These are phyloP conservation scores for Citrus cavaleriei DNA, from an alignment of 345 rosid genomes.

Conservation along the genomic window DNA sequence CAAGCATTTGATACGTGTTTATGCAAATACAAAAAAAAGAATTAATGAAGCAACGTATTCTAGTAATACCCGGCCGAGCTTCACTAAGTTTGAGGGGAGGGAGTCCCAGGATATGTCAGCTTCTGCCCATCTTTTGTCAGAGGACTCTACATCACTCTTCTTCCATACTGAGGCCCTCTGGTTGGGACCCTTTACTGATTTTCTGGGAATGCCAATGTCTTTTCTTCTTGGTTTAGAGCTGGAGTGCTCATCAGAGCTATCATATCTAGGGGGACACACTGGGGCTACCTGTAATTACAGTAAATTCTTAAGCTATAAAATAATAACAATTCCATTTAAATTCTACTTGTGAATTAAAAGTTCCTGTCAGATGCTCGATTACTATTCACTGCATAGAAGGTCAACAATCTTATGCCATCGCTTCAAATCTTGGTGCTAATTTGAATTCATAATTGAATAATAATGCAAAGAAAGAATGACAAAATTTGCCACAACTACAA, in stretches of 20 bases:
- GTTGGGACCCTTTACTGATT: conserved; percentile 24
- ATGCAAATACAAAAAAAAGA: neutral
- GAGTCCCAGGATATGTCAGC: conserved; percentile 45
- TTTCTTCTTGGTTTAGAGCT: conserved; percentile 27
- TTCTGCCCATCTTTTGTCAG: conserved; percentile 27
- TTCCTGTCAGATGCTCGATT: neutral
- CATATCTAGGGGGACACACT: conserved; percentile 16
- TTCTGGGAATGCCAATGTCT: conserved; percentile 22
- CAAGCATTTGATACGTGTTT: neutral
- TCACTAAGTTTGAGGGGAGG: conserved; percentile 47
- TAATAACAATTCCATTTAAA: neutral
- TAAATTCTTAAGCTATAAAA: neutral
- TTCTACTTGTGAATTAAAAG: neutral
- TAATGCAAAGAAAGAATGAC: neutral
- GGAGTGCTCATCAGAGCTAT: conserved; percentile 31
- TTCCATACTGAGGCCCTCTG: conserved; percentile 20
- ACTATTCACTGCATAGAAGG: too few species aligned
- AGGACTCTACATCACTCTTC: conserved; percentile 18
- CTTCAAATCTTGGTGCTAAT: neutral
- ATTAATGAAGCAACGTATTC: neutral
- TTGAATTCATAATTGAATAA: neutral
- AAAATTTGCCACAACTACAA: neutral
- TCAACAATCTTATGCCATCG: too few species aligned
- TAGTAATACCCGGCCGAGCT: conserved; percentile 56
- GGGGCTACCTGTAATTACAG: conserved; percentile 30